Conservation (phyloP, 2,329 filamentous ascomycete species). For the Coniochaeta sp. region DNA sequence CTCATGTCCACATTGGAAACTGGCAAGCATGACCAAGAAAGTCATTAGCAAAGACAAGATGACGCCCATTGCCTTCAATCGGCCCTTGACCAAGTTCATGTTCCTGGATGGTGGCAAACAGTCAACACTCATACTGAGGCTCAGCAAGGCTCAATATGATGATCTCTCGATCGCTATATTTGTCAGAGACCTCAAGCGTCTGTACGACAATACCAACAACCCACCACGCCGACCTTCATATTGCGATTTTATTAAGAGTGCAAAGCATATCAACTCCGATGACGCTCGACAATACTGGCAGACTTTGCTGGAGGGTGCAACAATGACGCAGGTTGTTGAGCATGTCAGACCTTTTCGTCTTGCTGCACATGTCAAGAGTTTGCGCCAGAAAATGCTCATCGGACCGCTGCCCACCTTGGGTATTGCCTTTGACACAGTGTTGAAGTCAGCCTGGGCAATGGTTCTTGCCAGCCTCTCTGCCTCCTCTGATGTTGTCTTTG, state of each 20-base stretch:
- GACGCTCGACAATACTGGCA: conserved; percentile 38
- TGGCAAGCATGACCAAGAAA: conserved; percentile 30
- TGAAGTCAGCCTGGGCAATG: conserved; percentile 52
- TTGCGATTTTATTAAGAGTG: conserved; percentile 37
- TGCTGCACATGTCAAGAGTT: conserved; percentile 28
- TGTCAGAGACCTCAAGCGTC: conserved; percentile 37
- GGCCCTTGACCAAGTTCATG: conserved; percentile 40
- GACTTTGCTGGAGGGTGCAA: conserved; percentile 32
- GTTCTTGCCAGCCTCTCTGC: conserved; percentile 42
- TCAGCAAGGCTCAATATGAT: conserved; percentile 43
- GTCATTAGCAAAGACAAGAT: conserved; percentile 34
- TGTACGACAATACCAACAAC: conserved; percentile 31
- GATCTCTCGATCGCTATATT: conserved; percentile 35
- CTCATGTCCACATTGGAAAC: conserved; percentile 30
- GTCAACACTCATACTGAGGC: conserved; percentile 37
- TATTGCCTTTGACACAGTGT: conserved; percentile 41
- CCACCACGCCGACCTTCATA: conserved; percentile 32
- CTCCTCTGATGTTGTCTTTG: conserved; percentile 46
- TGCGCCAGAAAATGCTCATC: conserved; percentile 31
- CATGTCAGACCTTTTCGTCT: conserved; percentile 32
- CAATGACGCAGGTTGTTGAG: conserved; percentile 36
- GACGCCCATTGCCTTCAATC: conserved; percentile 28
- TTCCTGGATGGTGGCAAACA: conserved; percentile 40
- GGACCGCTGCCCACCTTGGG: conserved; percentile 33
- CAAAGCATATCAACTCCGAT: conserved; percentile 25